Conservation (phyloP, 768 basidiomycete genomes). For the Porpolomopsis calyptriformis region DNA sequence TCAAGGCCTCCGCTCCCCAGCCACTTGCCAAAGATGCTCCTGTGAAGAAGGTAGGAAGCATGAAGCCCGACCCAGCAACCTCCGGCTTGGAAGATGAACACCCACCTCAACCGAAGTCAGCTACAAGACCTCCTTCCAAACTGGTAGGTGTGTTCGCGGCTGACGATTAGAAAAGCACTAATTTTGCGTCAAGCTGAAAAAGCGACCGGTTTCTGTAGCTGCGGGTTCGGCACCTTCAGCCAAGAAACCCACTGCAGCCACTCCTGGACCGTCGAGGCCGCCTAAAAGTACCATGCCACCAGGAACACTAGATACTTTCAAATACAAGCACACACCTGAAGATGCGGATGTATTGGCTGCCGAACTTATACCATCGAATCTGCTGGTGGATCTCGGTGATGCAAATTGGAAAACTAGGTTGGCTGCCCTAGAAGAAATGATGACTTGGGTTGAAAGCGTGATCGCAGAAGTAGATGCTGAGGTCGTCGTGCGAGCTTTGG, state of each 20-base stretch:
- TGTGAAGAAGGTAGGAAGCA: conserved; percentile 14
- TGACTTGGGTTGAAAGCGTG: conserved; percentile 65
- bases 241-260: conserved; percentile 36
- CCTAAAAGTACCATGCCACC: conserved; percentile 32
- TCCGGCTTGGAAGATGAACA: conserved; percentile 22
- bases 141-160: conserved; percentile 28
- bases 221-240: conserved; percentile 19
- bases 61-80: conserved; percentile 13
- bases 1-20: conserved; percentile 28
- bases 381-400: conserved; percentile 69
- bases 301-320: conserved; percentile 68
- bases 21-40: conserved; percentile 23
- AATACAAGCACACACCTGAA: conserved; percentile 84
- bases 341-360: conserved; percentile 78
- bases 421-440: conserved; percentile 79
- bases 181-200: conserved; percentile 37
- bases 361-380: conserved; percentile 58
- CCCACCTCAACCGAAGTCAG: conserved; percentile 32
- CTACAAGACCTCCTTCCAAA: conserved; percentile 42
- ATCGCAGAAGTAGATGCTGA: conserved; percentile 71
- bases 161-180: conserved; percentile 1
- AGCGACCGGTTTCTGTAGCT: conserved; percentile 27
- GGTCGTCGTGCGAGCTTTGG: conserved; percentile 75
- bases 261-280: conserved; percentile 36
- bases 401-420: conserved; percentile 89